Evolutionary conservation across 306 rosid genomes (phyloP).

Genomic region (Erythrophleum fordii): DNA sequence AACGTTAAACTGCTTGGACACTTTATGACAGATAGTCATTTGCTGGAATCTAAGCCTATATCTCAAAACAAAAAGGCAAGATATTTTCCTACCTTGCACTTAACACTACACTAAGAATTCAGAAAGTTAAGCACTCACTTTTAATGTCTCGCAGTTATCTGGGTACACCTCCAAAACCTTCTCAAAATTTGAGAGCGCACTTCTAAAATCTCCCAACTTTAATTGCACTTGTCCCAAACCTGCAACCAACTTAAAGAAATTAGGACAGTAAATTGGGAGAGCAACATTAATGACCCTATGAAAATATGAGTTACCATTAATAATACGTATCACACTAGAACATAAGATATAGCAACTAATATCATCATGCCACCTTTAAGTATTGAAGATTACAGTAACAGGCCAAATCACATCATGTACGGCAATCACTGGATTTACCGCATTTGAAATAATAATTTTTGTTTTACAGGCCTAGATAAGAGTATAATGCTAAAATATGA

Average conservation of each 20-base stretch:
- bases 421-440: neutral
- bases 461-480: neutral
- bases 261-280: conserved; percentile 30
- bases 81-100: conserved; percentile 32
- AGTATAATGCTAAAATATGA: conserved; percentile 30
- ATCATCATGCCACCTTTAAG: conserved; percentile 35
- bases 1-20: neutral
- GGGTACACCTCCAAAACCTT: conserved; percentile 92
- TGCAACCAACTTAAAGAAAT: conserved; percentile 45
- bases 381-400: conserved; percentile 14
- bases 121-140: conserved; percentile 57
- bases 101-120: conserved; percentile 19
- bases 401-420: conserved; percentile 18
- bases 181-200: conserved; percentile 90
- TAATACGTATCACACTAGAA: neutral
- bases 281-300: conserved; percentile 1
- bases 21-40: neutral
- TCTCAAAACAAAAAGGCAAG: conserved; percentile 9
- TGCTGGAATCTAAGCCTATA: conserved; percentile 31
- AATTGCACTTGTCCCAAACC: conserved; percentile 98
- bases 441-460: neutral
- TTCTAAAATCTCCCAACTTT: conserved; percentile 92
- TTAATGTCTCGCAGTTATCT: conserved; percentile 91
- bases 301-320: conserved; percentile 28
- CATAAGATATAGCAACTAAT: conserved; percentile 29